Conservation (phyloP, 2,329 filamentous ascomycete species). For the Neodidymelliopsis sp. region DNA sequence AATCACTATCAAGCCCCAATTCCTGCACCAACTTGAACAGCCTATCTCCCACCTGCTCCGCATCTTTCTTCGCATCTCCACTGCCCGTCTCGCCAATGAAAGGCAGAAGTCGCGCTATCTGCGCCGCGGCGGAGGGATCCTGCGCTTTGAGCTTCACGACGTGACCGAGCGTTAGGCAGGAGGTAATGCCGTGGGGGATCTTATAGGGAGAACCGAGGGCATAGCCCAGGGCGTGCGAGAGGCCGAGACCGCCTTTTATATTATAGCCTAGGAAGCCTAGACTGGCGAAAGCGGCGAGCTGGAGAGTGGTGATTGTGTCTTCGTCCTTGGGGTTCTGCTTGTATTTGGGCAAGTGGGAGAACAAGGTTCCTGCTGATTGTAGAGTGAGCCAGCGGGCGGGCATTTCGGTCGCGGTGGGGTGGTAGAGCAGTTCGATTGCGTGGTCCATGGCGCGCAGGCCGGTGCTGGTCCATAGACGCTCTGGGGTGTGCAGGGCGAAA, state of each 20-base stretch:
- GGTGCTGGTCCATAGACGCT: constrained; percentile 59
- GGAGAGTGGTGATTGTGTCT: constrained; percentile 59
- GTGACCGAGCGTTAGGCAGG: constrained; percentile 61
- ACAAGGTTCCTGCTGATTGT: constrained; percentile 56
- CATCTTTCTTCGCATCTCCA: constrained; percentile 55
- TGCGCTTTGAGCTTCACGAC: constrained; percentile 62
- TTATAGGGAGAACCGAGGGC: constrained; percentile 62
- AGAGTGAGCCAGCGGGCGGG: constrained; percentile 57
- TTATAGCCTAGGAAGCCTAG: constrained; percentile 61
- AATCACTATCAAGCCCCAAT: constrained; percentile 54
- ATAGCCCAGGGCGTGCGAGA: constrained; percentile 58
- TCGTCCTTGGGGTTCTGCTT: constrained; percentile 56
- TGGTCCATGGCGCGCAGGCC: constrained; percentile 64
- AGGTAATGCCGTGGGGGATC: constrained; percentile 65
- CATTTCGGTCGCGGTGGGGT: constrained; percentile 60
- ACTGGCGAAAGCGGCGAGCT: constrained; percentile 61
- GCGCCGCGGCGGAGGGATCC: constrained; percentile 54
- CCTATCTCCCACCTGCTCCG: constrained; percentile 53
- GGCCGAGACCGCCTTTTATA: constrained; percentile 59
- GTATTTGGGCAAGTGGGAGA: constrained; percentile 57
- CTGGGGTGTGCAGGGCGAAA: constrained; percentile 61
- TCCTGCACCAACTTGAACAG: constrained; percentile 54
- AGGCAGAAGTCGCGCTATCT: constrained; percentile 55
- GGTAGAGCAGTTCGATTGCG: constrained; percentile 62
- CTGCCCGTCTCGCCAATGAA: constrained; percentile 51